Base-by-base conservation (phyloP, 495 filamentous ascomycete genomes). In the Xylaria venustula region DNA sequence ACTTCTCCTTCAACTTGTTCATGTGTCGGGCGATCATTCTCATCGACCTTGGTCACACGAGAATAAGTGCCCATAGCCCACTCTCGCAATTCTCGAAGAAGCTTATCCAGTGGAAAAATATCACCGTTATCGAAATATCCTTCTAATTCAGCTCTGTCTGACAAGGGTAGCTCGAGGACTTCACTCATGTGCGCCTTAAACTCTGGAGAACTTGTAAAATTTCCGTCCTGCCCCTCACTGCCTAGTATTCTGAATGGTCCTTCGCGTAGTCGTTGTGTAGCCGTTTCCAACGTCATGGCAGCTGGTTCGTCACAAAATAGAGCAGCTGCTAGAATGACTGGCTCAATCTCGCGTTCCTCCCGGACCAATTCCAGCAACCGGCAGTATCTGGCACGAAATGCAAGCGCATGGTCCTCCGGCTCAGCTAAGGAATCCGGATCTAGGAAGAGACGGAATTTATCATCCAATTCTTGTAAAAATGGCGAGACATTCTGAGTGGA, bases 401-500 rank as follows among this genome's bases (percentile, higher is more conserved):
- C 64, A 37, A 71, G 44, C 6, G 52, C 62, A 1, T 62, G 23
- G 19, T 8, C 34, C 15, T 42, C 49, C 9, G 28, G 20, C 8
- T 47, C 32, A 17, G 17, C 36, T 12, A 37, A 54, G 37, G 20
- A 20, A 41, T 32, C 17, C 23, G 30, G 22, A 22, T 36, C 25
- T 17, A 69, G 55, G 22, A 55, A 42, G 30, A 45, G 45, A 12
- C 54, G 62, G 25, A 69, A 67, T 9, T 22, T 32, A 49, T 51
- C 40, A 52, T 71, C 62, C 19, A 71, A 52, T 44, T 67, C 49
- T 30, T 63, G 54, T 12, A 71, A 46, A 36, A 71, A 36, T 11
- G 40, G 19, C 15, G 58, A 15, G 5, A 3, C 19, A 46, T 58
- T 32, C n/a, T 51, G 6, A 15, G 7, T 56, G 17, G 48, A 37